A percentile compares a stretch with the other conserved stretches of the same genome.
Conservation (phyloP, 768 basidiomycete genomes). For the Tylopilus balloui region DNA sequence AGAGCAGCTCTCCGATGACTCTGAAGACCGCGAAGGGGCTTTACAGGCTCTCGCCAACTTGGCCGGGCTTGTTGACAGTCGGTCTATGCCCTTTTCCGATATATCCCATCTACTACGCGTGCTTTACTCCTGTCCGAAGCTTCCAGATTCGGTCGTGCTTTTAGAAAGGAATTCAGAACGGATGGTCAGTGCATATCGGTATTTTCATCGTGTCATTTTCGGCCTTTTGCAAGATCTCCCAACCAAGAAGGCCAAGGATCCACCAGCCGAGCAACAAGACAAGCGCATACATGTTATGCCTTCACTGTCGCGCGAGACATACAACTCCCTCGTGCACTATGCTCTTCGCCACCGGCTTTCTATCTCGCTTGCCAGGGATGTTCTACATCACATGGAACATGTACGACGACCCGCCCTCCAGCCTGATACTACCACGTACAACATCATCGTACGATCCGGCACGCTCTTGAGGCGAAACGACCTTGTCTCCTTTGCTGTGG, state of each 20-base stretch:
- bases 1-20: conserved; percentile 28
- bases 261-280: conserved; percentile 7
- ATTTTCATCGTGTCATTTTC: conserved; percentile 46
- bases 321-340: conserved; percentile 65
- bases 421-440: conserved; percentile 50
- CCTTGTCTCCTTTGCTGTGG: conserved; percentile 38
- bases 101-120: conserved; percentile 44
- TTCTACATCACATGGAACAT: conserved; percentile 54
- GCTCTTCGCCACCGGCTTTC: conserved; percentile 58
- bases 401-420: conserved; percentile 37
- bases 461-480: conserved; percentile 46
- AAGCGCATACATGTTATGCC: conserved; percentile 22
- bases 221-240: conserved; percentile 37
- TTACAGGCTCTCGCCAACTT: conserved; percentile 63
- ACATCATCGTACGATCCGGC: conserved; percentile 54
- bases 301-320: conserved; percentile 39
- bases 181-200: conserved; percentile 39
- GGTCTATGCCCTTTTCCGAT: conserved; percentile 42
- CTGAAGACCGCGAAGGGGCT: conserved; percentile 30
- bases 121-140: conserved; percentile 44
- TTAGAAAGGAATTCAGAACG: conserved; percentile 21
- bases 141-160: conserved; percentile 38
- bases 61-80: conserved; percentile 46
- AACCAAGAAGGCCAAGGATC: conserved; percentile 20
- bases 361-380: conserved; percentile 39